Evolutionary conservation across 1,284 basidiomycete species (phyloP).

Genomic region (Sparassis latifolia): DNA sequence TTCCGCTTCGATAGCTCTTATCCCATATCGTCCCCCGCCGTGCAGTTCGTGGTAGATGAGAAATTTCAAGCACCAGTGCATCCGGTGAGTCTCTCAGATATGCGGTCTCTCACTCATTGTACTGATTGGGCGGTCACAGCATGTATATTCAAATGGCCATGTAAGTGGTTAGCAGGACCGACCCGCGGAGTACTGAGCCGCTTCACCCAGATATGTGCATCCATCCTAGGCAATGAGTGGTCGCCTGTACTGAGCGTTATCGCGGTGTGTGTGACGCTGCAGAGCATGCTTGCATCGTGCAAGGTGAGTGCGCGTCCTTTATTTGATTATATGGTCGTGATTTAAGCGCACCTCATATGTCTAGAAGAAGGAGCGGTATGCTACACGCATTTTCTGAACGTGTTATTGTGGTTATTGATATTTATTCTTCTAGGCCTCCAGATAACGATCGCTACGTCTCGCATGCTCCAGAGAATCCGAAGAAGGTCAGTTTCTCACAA

Average conservation of each 20-base stretch:
- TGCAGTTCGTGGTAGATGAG: conserved; percentile 69
- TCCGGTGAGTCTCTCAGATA: conserved; percentile 44
- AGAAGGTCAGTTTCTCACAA: conserved; percentile 52
- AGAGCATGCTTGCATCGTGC: conserved; percentile 85
- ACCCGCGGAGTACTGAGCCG: background rate
- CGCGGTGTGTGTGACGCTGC: conserved; percentile 73
- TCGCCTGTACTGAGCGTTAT: conserved; percentile 77
- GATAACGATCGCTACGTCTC: conserved; percentile 78
- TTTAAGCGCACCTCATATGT: background rate
- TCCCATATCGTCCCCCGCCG: conserved; percentile 78
- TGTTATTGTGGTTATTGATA: background rate
- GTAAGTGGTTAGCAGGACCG: conserved; percentile 34
- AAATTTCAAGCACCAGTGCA: conserved; percentile 61
- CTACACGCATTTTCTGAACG: background rate
- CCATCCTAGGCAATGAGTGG: conserved; percentile 82
- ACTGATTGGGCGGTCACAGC: conserved; percentile 35
- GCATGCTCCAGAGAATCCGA: conserved; percentile 80
- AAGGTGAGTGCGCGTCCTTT: conserved; percentile 43
- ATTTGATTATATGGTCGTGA: background rate
- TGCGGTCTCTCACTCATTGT: conserved; percentile 2
- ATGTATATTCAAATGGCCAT: conserved; percentile 83
- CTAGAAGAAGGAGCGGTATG: conserved; percentile 70
- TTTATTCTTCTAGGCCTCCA: conserved; percentile 42
- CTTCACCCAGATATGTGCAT: conserved; percentile 65
- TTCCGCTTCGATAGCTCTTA: conserved; percentile 73